Percentiles rank a stretch among this genome's conserved stretches.
phyloP scores from a whole-genome alignment of 257 asterid genomes.

The Paraleonurus japonicus region DNA sequence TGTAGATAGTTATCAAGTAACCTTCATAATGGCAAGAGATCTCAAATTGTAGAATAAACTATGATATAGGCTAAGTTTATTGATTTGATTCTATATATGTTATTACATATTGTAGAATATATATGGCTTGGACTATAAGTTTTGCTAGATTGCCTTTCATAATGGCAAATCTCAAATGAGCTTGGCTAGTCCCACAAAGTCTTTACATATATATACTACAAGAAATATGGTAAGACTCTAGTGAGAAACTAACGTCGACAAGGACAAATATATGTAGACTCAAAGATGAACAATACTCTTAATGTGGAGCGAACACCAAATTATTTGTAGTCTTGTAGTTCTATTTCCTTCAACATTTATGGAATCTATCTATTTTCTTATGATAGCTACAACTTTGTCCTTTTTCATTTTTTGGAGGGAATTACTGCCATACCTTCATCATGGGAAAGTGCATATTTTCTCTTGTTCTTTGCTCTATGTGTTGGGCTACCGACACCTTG shows the following conservation, averaged over 20 bases:
- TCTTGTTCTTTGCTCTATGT: background rate
- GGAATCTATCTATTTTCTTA: background rate
- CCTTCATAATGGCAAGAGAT: too few species aligned
- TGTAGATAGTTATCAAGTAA: background rate
- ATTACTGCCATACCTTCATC: background rate
- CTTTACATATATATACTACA: background rate
- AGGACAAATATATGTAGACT: background rate
- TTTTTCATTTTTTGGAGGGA: background rate
- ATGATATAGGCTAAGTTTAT: too few species aligned
- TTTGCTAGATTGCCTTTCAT: background rate
- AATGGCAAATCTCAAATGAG: background rate
- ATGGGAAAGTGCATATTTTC: background rate
- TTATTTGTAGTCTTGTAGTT: background rate
- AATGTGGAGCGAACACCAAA: background rate
- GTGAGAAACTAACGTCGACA: background rate
- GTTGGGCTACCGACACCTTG: slow-evolving; percentile 7
- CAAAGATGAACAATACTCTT: background rate
- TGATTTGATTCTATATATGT: background rate
- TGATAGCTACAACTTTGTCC: background rate
- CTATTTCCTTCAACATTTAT: background rate
- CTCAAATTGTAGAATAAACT: too few species aligned
- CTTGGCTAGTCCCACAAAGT: background rate
- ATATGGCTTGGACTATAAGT: background rate
- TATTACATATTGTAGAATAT: background rate
- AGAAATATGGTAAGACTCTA: background rate